phyloP scores from a whole-genome alignment of 805 yeast species.

The Clavispora phyllophila region DNA sequence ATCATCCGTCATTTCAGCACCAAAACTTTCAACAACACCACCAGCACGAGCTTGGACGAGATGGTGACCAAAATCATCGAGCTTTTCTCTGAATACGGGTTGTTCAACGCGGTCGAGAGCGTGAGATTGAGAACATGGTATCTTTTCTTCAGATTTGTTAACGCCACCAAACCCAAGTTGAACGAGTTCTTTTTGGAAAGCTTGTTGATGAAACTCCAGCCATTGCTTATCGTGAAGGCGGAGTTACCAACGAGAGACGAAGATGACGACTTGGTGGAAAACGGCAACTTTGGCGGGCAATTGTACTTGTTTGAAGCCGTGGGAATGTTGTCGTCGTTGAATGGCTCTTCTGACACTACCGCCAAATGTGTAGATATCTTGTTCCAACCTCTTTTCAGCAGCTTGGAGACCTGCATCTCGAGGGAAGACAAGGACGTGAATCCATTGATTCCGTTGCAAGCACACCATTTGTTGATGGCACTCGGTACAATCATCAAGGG shows the following conservation, averaged over 20 bases:
- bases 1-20: slow-evolving; percentile 70
- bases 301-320: slow-evolving; percentile 79
- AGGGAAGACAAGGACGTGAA: slow-evolving; percentile 31
- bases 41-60: slow-evolving; percentile 41
- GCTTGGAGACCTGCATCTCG: slow-evolving; percentile 59
- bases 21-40: slow-evolving; percentile 34
- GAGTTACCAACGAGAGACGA: slow-evolving; percentile 51
- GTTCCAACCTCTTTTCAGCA: slow-evolving; percentile 69
- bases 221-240: slow-evolving; percentile 60
- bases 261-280: slow-evolving; percentile 43
- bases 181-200: slow-evolving; percentile 50
- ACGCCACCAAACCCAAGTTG: slow-evolving; percentile 60
- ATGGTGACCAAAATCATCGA: slow-evolving; percentile 58
- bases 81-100: slow-evolving; percentile 75
- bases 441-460: slow-evolving; percentile 53
- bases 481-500: slow-evolving; percentile 90
- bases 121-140: slow-evolving; percentile 90
- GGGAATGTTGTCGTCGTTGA: slow-evolving; percentile 64
- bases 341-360: slow-evolving; percentile 22
- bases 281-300: slow-evolving; percentile 69
- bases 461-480: slow-evolving; percentile 83
- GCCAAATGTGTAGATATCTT: slow-evolving; percentile 55
- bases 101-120: slow-evolving; percentile 66
- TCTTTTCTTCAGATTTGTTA: slow-evolving; percentile 75
- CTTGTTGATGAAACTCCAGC: slow-evolving; percentile 55